Percentiles rank a stretch among this genome's conserved stretches.
Conservation (phyloP, 352 stramenopile genomes). For the Pythium oligandrum region DNA sequence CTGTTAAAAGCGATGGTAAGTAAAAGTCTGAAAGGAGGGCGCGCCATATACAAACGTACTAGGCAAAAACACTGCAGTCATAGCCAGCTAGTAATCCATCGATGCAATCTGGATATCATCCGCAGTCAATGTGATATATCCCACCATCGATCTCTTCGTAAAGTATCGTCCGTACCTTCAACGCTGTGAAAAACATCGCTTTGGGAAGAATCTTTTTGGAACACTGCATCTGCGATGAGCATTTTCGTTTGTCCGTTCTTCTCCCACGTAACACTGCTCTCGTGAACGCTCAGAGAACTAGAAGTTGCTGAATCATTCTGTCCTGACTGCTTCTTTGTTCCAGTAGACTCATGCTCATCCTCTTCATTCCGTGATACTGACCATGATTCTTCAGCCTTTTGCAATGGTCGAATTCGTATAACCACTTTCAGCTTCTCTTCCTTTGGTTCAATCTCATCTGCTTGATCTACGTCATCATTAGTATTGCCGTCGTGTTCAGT, state of each 20-base stretch:
- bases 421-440: conserved; percentile 67
- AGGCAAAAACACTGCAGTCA: conserved; percentile 70
- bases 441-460: conserved; percentile 1
- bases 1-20: conserved; percentile 13
- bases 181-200: conserved; percentile 46
- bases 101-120: conserved; percentile 36
- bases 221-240: conserved; percentile 48
- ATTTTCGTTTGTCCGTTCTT: conserved; percentile 65
- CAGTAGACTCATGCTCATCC: background rate
- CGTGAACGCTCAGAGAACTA: conserved; percentile 12
- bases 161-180: conserved; percentile 23
- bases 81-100: conserved; percentile 54
- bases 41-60: conserved; percentile 25
- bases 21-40: background rate
- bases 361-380: background rate
- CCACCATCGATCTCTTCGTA: no score
- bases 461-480: conserved; percentile 1
- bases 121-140: no score
- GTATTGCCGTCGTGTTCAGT: background rate
- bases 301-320: no score
- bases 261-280: conserved; percentile 50
- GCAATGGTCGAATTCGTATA: conserved; percentile 47
- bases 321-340: background rate
- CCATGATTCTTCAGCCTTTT: conserved; percentile 47
- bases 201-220: conserved; percentile 30